Evolutionary conservation across 169 alveolate species (phyloP).

Genomic region (Cardiosporidium cionae): DNA sequence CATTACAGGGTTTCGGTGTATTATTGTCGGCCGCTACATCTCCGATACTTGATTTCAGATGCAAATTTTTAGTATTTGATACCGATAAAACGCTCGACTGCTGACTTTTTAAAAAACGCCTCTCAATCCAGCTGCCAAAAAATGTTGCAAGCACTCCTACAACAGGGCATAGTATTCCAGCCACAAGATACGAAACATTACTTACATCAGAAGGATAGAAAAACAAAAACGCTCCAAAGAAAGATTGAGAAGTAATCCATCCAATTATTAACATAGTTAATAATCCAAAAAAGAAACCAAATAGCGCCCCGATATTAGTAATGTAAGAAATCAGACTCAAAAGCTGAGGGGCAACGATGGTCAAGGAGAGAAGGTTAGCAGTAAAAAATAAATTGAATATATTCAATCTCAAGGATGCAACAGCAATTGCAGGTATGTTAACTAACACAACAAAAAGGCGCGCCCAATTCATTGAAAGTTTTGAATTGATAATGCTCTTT

Average conservation of each 20-base stretch:
- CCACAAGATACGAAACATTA: not conserved
- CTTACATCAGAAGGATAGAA: not conserved
- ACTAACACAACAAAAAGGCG: constrained; percentile 2
- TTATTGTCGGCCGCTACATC: too few species aligned
- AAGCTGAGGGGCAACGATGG: constrained; percentile 14
- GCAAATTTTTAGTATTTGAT: too few species aligned
- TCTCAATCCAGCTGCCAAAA: not conserved
- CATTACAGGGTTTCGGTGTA: too few species aligned
- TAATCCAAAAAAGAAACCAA: not conserved
- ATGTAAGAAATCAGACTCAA: not conserved
- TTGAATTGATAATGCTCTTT: not conserved
- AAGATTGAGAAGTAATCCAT: not conserved
- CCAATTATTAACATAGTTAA: not conserved
- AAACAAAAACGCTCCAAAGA: not conserved
- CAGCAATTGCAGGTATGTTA: constrained; percentile 19
- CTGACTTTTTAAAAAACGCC: too few species aligned
- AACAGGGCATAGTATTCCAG: not conserved
- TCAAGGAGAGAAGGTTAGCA: constrained; percentile 17
- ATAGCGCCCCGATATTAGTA: not conserved
- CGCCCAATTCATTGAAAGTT: constrained; percentile 24
- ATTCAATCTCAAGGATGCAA: constrained; percentile 5
- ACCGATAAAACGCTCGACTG: too few species aligned
- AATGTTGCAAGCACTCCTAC: not conserved
- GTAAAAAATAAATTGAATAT: constrained; percentile 4
- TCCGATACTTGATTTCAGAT: too few species aligned